Evolutionary conservation across 345 rosid species (phyloP).

Genomic region (Bretschneidera sinensis): DNA sequence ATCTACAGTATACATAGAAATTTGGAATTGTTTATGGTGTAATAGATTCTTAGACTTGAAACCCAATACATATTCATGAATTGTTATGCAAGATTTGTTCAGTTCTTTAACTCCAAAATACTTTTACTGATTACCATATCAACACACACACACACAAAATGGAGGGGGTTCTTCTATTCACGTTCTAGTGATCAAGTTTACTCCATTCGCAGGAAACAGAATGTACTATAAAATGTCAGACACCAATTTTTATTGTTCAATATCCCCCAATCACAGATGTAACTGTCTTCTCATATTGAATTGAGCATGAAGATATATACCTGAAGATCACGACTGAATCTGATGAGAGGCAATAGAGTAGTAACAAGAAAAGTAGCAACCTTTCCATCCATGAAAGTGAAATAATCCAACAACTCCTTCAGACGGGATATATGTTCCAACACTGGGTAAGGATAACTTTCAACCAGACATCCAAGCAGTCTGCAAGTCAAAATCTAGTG

Average conservation of each 20-base stretch:
- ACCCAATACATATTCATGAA: not conserved
- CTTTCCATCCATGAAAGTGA: constrained; percentile 56
- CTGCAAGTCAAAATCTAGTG: constrained; percentile 36
- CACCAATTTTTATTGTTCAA: no score
- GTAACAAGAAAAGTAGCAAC: constrained; percentile 54
- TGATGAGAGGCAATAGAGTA: constrained; percentile 67
- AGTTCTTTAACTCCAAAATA: no score
- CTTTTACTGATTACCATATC: no score
- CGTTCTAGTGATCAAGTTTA: not conserved
- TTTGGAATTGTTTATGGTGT: no score
- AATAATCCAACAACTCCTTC: constrained; percentile 85
- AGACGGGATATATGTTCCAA: constrained; percentile 60
- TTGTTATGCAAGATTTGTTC: not conserved
- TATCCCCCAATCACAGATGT: no score
- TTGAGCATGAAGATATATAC: constrained; percentile 26
- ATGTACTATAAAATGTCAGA: not conserved
- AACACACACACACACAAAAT: not conserved
- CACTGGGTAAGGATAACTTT: constrained; percentile 52
- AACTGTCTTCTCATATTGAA: not conserved
- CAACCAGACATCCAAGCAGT: constrained; percentile 54
- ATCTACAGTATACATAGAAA: no score
- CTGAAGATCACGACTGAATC: constrained; percentile 61
- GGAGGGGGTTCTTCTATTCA: not conserved
- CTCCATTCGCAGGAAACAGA: not conserved
- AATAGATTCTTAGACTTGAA: not conserved